Conservation (phyloP, 2,329 filamentous ascomycete genomes). For the Cercospora beticola region DNA sequence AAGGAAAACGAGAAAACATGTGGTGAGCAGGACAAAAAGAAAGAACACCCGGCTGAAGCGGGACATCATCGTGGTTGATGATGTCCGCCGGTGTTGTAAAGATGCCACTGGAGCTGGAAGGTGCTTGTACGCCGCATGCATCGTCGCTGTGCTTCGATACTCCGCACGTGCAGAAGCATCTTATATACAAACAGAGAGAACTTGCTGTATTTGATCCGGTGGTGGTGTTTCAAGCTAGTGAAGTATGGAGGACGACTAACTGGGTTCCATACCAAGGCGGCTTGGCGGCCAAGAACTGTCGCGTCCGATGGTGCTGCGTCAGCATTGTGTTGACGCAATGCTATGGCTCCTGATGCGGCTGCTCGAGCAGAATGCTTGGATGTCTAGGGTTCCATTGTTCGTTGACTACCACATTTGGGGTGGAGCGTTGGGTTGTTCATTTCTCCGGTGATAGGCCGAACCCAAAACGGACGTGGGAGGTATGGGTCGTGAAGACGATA, state of each 20-base stretch:
- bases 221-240: constrained; percentile 4
- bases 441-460: background rate
- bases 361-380: constrained; percentile 9
- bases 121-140: background rate
- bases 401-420: background rate
- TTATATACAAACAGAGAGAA: background rate
- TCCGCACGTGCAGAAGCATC: background rate
- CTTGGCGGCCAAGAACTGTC: constrained; percentile 9
- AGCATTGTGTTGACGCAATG: constrained; percentile 1
- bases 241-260: background rate
- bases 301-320: background rate
- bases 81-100: background rate
- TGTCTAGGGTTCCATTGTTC: background rate
- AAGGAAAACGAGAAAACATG: background rate
- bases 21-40: background rate
- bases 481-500: background rate
- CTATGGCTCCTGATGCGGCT: background rate
- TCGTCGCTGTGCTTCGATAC: background rate
- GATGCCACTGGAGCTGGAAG: background rate
- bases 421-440: background rate
- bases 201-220: background rate
- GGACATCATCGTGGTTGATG: background rate
- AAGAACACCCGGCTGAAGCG: background rate
- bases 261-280: background rate
- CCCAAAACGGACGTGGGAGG: background rate